Base-by-base conservation (phyloP, 768 basidiomycete species). In the Leccinum aurantiacum region DNA sequence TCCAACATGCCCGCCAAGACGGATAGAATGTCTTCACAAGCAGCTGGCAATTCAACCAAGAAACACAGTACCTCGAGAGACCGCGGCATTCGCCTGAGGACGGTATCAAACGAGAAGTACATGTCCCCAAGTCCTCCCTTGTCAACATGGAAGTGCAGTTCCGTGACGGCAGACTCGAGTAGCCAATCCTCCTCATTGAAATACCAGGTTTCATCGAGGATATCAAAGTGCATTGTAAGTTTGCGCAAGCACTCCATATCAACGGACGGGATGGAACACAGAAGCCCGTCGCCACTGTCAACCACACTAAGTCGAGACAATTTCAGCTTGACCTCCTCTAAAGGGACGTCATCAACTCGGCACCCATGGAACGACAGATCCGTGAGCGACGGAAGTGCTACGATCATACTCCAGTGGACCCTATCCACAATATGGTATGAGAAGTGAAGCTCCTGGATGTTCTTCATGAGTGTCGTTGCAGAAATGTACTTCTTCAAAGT, bases 401-500 rank as follows among this genome's bases (percentile, higher is more conserved):
- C 50, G 3, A 73, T 59, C 6, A 48, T 59, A 10, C 25, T 2
- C 67, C 71, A 71, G 49, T 71, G 54, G 0, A 58, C 54, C 6
- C 15, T 13, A 10, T 60, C 51, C 55, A 72, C 60, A 27, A 53
- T 35, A 14, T 58, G 59, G 3, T 4, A 0, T 1, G 14, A 46
- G 41, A 71, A 65, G 3, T 17, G 13, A 48, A 73, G 58, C 10
- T 49, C 48, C 5, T 10, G 67, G 29, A 71, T 50, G 50, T 66
- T 60, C 3, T 17, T 53, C 71, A 73, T 71, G 52, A 59, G 44
- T n/a, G 41, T 44, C n/a, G 41, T n/a, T 10, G 41, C 67, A 4
- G 41, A 4, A 13, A 53, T 17, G 50, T 53, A 63, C 38, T 54
- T 50, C 41, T n/a, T n/a, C 41, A 44, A 44, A 44, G n/a, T 8